A percentile compares a stretch with the other conserved stretches of the same genome.
Conservation (phyloP, 2,329 filamentous ascomycete genomes). For the Clonostachys rosea region DNA sequence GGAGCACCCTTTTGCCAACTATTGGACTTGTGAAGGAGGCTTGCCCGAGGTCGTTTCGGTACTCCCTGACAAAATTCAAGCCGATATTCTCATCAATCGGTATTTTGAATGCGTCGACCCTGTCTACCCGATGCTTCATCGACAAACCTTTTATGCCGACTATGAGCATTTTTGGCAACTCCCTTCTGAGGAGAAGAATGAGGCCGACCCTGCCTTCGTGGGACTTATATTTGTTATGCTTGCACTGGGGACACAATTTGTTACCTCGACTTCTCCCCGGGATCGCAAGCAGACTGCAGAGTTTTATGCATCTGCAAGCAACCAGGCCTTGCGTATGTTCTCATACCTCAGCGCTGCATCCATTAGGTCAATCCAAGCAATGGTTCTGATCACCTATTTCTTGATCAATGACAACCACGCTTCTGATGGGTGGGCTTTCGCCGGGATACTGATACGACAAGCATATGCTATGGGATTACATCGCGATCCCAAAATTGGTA, state of each 20-base stretch:
- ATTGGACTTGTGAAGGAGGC: constrained; percentile 77
- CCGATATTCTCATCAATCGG: constrained; percentile 61
- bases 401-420: constrained; percentile 84
- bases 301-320: constrained; percentile 76
- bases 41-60: constrained; percentile 71
- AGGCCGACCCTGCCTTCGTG: constrained; percentile 63
- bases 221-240: constrained; percentile 74
- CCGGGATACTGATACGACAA: constrained; percentile 71
- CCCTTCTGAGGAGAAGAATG: constrained; percentile 48
- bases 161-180: constrained; percentile 76
- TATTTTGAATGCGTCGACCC: constrained; percentile 73
- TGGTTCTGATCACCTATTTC: constrained; percentile 78
- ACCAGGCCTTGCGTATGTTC: constrained; percentile 70
- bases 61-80: constrained; percentile 70
- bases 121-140: constrained; percentile 76
- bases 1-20: constrained; percentile 77
- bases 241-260: constrained; percentile 75
- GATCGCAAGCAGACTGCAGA: constrained; percentile 73
- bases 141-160: constrained; percentile 70
- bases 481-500: constrained; percentile 70
- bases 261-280: constrained; percentile 49
- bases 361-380: constrained; percentile 69
- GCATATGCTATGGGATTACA: constrained; percentile 79
- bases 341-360: constrained; percentile 75
- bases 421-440: constrained; percentile 79